Percentiles rank a stretch among this genome's conserved stretches.
These are phyloP conservation scores for Clausena lansium DNA, from an alignment of 345 rosid species.

Conservation along the genomic window DNA sequence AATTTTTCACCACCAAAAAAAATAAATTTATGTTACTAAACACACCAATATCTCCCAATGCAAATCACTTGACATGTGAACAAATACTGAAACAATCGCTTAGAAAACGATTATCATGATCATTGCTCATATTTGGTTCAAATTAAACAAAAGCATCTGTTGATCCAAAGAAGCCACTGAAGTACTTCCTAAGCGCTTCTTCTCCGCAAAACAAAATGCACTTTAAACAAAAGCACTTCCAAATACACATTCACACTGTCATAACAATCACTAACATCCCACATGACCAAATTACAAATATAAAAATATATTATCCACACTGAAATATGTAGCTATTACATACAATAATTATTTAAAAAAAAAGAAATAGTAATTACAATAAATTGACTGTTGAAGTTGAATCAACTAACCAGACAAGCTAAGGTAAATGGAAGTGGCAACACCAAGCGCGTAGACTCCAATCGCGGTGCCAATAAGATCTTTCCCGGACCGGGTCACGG, in stretches of 20 bases:
- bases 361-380: too few relatives aligned
- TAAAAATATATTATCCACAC: neutral
- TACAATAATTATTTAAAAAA: too few relatives aligned
- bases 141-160: neutral
- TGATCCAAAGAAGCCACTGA: neutral
- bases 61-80: neutral
- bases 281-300: neutral
- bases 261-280: neutral
- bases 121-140: neutral
- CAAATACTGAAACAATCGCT: neutral
- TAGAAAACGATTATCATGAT: neutral
- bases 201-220: neutral
- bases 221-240: too few relatives aligned
- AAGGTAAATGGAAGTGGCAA: slow-evolving; percentile 65
- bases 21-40: too few relatives aligned
- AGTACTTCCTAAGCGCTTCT: neutral
- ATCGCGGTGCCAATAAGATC: slow-evolving; percentile 58
- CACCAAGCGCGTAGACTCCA: slow-evolving; percentile 77
- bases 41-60: too few relatives aligned
- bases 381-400: neutral
- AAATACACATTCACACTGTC: neutral
- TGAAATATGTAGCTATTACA: neutral
- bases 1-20: neutral
- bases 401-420: slow-evolving; percentile 49
- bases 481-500: slow-evolving; percentile 47